A percentile compares a stretch with the other conserved stretches of the same genome.
These are phyloP conservation scores for Leishmania turanica DNA, from an alignment of 208 protist genomes.

Conservation along the genomic window DNA sequence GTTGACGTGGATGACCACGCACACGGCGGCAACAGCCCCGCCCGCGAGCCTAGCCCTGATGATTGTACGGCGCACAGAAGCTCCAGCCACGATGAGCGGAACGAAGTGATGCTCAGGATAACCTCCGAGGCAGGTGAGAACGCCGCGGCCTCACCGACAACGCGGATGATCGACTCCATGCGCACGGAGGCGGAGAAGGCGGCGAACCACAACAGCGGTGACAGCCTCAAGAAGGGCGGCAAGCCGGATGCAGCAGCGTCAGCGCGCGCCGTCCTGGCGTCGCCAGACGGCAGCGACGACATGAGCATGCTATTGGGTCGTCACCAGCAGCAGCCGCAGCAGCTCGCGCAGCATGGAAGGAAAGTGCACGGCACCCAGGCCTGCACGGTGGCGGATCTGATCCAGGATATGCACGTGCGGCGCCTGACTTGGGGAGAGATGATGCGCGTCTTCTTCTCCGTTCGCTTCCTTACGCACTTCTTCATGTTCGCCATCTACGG, in stretches of 20 bases:
- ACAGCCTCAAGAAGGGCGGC: neutral
- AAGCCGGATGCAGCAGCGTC: neutral
- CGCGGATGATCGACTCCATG: neutral
- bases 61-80: neutral
- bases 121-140: neutral
- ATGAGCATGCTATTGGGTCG: neutral
- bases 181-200: neutral
- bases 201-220: neutral
- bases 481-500: slow-evolving; percentile 80
- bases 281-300: neutral
- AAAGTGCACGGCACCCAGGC: neutral
- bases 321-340: neutral
- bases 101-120: neutral
- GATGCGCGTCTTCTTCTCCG: slow-evolving; percentile 48
- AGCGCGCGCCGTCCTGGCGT: neutral
- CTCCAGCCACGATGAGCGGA: neutral
- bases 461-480: slow-evolving; percentile 72
- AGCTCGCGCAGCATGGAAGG: neutral
- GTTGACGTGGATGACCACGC: slow-evolving; percentile 12
- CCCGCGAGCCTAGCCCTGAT: neutral
- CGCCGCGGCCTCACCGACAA: neutral
- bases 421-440: slow-evolving; percentile 46
- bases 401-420: slow-evolving; percentile 56
- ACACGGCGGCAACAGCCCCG: neutral
- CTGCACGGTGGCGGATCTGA: slow-evolving; percentile 24